Base-by-base conservation (phyloP, 2,329 filamentous ascomycete genomes). In the Pyricularia sp. region DNA sequence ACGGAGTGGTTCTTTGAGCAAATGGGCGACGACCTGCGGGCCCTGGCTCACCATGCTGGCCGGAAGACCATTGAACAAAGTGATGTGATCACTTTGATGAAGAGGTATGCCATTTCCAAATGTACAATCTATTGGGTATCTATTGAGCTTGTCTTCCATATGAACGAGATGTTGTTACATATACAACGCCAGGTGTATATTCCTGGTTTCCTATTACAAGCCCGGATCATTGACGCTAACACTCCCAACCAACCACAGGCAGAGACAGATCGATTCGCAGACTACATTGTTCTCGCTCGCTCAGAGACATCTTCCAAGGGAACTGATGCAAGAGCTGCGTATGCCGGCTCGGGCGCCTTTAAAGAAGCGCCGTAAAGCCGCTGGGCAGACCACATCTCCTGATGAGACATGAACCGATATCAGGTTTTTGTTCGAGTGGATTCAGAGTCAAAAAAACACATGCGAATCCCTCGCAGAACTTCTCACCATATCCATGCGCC, bases 1-100 rank as follows among this genome's bases (percentile, higher is more conserved):
- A 90, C 90, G 2, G 90, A 96, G 67, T 94, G 91, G 88, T 96
- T 92, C 75, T 96, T 96, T 73, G 91, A 96, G 76, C 92, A 96
- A 74, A 79, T 90, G 2, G 86, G 89, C 62, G 89, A 92, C 66
- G 91, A 96, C 72, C 77, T 96, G 65, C 84, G 84, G 13, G 88
- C 87, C 2, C 96, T 93, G 74, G 89, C 92, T 22, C 82, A 85
- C 67, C 92, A 97, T 74, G 91, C 89, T 5, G 88, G 89, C 35
- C 84, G 92, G 35, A 94, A 89, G 75, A 91, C 87, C 2, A 91
- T 97, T 69, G 90, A 96, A 70, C 90, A 94, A 74, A 88, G 84
- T 69, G 92, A 96, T 73, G 86, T 96, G 70, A 79, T 91, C 65
- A 86, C 90, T 66, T 77, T 96, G 69, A 91, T 96, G 88, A 87